Evolutionary conservation across 2,329 filamentous ascomycete genomes (phyloP).

Genomic region (Cladorrhinum sp.): DNA sequence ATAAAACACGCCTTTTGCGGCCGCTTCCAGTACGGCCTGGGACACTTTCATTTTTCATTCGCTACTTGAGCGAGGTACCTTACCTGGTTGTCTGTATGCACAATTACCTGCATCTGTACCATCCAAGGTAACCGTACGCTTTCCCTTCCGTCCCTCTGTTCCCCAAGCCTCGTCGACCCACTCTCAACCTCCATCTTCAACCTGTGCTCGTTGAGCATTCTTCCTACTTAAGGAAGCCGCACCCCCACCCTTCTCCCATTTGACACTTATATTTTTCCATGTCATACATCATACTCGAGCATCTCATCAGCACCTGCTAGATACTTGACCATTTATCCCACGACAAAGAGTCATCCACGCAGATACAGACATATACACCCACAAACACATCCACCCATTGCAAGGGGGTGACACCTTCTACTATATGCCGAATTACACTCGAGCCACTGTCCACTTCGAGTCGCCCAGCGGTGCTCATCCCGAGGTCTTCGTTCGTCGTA

Average conservation of each 20-base stretch:
- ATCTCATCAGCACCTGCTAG: not conserved
- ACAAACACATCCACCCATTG: not conserved
- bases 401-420: not conserved
- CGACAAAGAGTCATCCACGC: not conserved
- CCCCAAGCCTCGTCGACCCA: not conserved
- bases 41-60: not conserved
- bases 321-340: not conserved
- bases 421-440: constrained; percentile 3
- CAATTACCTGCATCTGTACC: constrained; percentile 5
- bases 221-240: not conserved
- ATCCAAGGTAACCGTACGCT: not conserved
- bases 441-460: constrained; percentile 5
- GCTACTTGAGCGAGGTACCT: constrained; percentile 1
- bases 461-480: not conserved
- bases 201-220: not conserved
- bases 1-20: constrained; percentile 1
- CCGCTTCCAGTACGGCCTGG: not conserved
- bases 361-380: not conserved
- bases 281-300: not conserved
- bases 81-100: constrained; percentile 6
- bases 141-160: not conserved
- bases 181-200: constrained; percentile 3
- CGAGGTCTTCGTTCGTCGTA: constrained; percentile 3
- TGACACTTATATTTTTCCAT: not conserved
- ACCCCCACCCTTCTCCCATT: not conserved